Conservation (phyloP, 169 alveolate species). For the Plasmodium chabaudi region DNA sequence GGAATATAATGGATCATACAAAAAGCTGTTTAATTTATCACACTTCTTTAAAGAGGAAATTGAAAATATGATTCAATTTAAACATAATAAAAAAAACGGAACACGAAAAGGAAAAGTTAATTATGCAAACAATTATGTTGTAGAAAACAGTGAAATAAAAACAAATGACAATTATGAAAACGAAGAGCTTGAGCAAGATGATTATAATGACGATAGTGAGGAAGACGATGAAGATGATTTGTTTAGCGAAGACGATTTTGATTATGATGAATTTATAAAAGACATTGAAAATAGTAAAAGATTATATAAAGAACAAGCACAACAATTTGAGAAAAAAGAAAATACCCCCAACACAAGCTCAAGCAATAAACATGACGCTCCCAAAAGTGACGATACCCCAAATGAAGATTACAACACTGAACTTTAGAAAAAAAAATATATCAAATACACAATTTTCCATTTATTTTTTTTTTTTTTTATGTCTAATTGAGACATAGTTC, state of each 20-base stretch:
- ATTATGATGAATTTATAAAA: slow-evolving; percentile 33
- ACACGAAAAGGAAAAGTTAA: not conserved
- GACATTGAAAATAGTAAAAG: not conserved
- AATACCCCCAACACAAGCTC: not conserved
- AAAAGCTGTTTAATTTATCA: slow-evolving; percentile 22
- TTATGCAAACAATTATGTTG: slow-evolving; percentile 31
- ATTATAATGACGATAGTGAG: not conserved
- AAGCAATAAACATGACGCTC: not conserved
- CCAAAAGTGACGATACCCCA: not conserved
- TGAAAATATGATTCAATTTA: slow-evolving; percentile 1
- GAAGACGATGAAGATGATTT: slow-evolving; percentile 10
- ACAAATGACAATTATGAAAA: not conserved
- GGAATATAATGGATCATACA: slow-evolving; percentile 20
- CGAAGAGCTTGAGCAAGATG: not conserved
- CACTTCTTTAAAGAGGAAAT: slow-evolving; percentile 36
- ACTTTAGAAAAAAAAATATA: not conserved
- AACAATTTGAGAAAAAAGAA: not conserved
- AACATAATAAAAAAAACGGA: not conserved
- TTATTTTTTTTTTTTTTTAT: too few species aligned
- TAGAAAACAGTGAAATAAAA: too few species aligned
- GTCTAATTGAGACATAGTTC: too few species aligned
- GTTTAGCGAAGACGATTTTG: slow-evolving; percentile 33
- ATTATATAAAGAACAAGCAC: not conserved
- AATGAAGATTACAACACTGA: slow-evolving; percentile 1
- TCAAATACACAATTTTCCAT: not conserved